Conservation (phyloP, 1,284 basidiomycete species). For the Pholiota adiposa region DNA sequence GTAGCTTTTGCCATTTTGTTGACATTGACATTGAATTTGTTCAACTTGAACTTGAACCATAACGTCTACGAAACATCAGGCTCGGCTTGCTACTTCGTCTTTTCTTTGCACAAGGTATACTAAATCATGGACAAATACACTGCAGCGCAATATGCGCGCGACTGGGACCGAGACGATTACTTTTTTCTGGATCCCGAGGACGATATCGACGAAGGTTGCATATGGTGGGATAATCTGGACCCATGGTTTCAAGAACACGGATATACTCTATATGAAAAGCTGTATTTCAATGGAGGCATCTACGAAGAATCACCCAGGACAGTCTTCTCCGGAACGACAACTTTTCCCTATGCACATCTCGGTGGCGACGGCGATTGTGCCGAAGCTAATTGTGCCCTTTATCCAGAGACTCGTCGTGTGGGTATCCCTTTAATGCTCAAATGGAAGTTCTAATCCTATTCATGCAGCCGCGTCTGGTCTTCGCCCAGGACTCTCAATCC, state of each 20-base stretch:
- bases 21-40: no score
- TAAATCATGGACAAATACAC: neutral
- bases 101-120: no score
- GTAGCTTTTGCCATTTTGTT: no score
- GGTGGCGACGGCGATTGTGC: neutral
- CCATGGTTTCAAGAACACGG: neutral
- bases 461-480: conserved; percentile 10
- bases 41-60: no score
- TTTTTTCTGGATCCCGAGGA: neutral
- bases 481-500: conserved; percentile 22
- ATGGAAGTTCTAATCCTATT: neutral
- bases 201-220: neutral
- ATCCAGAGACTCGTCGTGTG: neutral
- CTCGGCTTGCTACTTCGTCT: no score
- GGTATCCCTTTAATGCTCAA: neutral
- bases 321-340: neutral
- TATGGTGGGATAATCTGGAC: neutral
- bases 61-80: no score
- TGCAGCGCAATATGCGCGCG: neutral
- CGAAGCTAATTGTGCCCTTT: neutral
- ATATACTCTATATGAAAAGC: neutral
- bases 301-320: neutral
- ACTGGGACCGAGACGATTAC: neutral
- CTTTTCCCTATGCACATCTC: neutral
- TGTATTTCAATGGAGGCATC: neutral